Conservation (phyloP, 2,329 filamentous ascomycete species). For the Colletotrichum sp. region DNA sequence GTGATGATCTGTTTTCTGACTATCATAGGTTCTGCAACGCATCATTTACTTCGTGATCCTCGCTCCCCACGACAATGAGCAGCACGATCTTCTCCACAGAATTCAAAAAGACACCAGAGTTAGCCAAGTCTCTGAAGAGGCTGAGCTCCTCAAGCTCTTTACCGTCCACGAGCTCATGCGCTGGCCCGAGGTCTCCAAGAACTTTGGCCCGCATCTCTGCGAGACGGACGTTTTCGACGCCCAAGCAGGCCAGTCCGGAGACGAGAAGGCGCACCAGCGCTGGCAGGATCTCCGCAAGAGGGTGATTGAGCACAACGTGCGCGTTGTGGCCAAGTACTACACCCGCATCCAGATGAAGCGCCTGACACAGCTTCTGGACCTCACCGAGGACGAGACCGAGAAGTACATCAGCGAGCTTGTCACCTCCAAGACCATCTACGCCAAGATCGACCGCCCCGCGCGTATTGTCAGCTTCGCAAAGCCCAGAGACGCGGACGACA, state of each 20-base stretch:
- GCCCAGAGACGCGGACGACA: conserved; percentile 92
- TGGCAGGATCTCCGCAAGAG: conserved; percentile 97
- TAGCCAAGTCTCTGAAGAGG: conserved; percentile 77
- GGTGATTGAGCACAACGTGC: conserved; percentile 98
- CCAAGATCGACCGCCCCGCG: conserved; percentile 94
- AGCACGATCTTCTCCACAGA: conserved; percentile 94
- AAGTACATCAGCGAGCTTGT: conserved; percentile 98
- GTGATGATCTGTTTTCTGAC: not conserved
- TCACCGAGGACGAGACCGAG: conserved; percentile 95
- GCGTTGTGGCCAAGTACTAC: conserved; percentile 98
- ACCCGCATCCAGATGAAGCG: conserved; percentile 94
- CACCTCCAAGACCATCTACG: conserved; percentile 96
- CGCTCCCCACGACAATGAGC: conserved; percentile 96
- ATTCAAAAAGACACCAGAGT: conserved; percentile 87
- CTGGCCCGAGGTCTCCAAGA: conserved; percentile 91
- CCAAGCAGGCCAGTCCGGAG: conserved; percentile 65
- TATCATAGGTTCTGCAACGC: conserved; percentile 81
- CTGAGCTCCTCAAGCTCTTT: conserved; percentile 89
- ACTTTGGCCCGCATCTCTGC: conserved; percentile 88
- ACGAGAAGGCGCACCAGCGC: conserved; percentile 82
- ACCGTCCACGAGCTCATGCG: conserved; percentile 97
- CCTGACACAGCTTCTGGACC: conserved; percentile 87
- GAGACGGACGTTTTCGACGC: conserved; percentile 88
- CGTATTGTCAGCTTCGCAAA: conserved; percentile 93
- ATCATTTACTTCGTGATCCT: conserved; percentile 98